These are phyloP conservation scores for Poteriospumella lacustris DNA, from an alignment of 108 stramenopile genomes.

Conservation along the genomic window DNA sequence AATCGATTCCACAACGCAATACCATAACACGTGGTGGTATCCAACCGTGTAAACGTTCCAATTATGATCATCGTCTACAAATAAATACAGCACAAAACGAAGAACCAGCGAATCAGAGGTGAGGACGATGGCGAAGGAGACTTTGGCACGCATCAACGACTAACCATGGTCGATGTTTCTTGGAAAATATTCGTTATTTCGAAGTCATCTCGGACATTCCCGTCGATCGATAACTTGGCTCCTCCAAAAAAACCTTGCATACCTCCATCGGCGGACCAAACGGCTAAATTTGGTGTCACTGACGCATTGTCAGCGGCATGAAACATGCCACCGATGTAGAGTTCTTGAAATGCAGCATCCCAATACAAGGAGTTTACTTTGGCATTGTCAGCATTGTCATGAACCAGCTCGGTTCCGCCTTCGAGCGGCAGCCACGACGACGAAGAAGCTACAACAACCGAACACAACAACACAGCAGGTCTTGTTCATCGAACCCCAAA, in stretches of 20 bases:
- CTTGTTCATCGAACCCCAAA: background rate
- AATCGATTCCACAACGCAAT: too few relatives aligned
- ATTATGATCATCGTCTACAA: constrained; percentile 68
- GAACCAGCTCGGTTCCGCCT: background rate
- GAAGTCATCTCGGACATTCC: too few relatives aligned
- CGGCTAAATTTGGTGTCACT: constrained; percentile 70
- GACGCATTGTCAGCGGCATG: constrained; percentile 75
- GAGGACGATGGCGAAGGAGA: constrained; percentile 71
- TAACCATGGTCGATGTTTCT: constrained; percentile 71
- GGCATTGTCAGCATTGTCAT: background rate
- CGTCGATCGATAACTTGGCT: constrained; percentile 66
- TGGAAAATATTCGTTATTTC: constrained; percentile 74
- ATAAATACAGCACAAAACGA: constrained; percentile 74
- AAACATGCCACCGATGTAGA: constrained; percentile 82
- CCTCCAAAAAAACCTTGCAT: constrained; percentile 79
- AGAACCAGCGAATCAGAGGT: constrained; percentile 57
- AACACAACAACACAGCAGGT: background rate
- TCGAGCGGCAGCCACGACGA: constrained; percentile 20
- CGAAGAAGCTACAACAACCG: background rate
- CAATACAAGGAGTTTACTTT: constrained; percentile 59
- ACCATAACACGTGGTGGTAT: too few relatives aligned
- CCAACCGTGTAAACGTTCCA: constrained; percentile 71
- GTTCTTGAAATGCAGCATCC: constrained; percentile 61
- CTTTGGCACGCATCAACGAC: constrained; percentile 80
- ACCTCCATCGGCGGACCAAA: constrained; percentile 72